Conservation (phyloP, 345 rosid genomes). For the Salix dunnii region DNA sequence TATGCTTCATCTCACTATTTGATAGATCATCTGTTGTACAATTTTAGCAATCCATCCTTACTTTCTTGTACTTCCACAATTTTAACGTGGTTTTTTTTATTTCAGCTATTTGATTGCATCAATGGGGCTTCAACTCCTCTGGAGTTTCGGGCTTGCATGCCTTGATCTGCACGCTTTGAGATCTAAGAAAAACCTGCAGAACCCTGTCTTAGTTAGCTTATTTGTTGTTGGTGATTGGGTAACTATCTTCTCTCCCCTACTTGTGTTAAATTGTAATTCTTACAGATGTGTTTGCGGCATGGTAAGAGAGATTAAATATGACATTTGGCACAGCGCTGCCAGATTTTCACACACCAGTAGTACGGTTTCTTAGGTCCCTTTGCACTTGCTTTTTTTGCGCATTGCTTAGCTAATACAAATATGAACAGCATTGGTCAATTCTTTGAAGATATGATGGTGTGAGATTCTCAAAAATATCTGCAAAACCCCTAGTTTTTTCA, state of each 20-base stretch:
- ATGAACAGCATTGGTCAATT: neutral
- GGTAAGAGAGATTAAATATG: neutral
- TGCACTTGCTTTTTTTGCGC: neutral
- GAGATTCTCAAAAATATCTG: neutral
- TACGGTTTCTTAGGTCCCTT: neutral
- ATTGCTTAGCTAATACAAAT: neutral
- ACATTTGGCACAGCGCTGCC: neutral
- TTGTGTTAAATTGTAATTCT: neutral
- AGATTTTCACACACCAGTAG: neutral
- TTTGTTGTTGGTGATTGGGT: slow-evolving; percentile 45
- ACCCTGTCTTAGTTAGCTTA: slow-evolving; percentile 39
- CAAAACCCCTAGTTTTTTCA: neutral
- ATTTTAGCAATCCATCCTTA: neutral
- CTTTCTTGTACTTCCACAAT: neutral
- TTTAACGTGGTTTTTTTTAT: slow-evolving; percentile 7
- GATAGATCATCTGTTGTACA: neutral
- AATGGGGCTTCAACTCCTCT: slow-evolving; percentile 41
- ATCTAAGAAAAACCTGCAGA: slow-evolving; percentile 38
- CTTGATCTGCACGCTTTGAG: slow-evolving; percentile 39
- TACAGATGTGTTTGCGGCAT: neutral
- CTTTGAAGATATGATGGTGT: neutral
- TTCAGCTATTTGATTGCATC: slow-evolving; percentile 43
- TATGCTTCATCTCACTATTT: neutral
- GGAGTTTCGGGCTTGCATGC: slow-evolving; percentile 47
- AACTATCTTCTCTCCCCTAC: neutral